Percentiles rank a stretch among this genome's conserved stretches.
These are phyloP conservation scores for Batkoa obscura DNA, from an alignment of 371 early-diverging fungal genomes.

Conservation along the genomic window DNA sequence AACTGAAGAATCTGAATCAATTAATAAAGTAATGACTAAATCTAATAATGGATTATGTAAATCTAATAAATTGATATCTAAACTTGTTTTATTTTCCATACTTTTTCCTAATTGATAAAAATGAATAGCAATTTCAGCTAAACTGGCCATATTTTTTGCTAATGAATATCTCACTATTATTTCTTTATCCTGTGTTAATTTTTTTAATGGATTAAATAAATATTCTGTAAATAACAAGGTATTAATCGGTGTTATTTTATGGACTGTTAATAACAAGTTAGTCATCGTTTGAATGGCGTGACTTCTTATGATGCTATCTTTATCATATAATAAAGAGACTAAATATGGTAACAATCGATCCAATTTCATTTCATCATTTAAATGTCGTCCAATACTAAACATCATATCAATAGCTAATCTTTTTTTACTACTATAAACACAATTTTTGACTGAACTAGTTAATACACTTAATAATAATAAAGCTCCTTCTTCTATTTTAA, in stretches of 20 bases:
- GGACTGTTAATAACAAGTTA: slow-evolving; percentile 43
- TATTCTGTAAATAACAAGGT: slow-evolving; percentile 77
- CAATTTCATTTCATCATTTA: slow-evolving; percentile 51
- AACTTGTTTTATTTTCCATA: too few relatives aligned
- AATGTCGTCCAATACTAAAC: slow-evolving; percentile 36
- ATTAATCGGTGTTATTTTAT: slow-evolving; percentile 59
- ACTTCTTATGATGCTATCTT: slow-evolving; percentile 16
- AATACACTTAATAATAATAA: slow-evolving; percentile 38
- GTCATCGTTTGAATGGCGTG: neutral
- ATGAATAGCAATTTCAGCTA: slow-evolving; percentile 55
- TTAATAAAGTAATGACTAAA: slow-evolving; percentile 38
- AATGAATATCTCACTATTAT: slow-evolving; percentile 61
- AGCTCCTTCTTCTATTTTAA: slow-evolving; percentile 28
- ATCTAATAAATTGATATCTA: slow-evolving; percentile 13
- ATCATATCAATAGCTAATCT: slow-evolving; percentile 58
- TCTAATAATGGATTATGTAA: slow-evolving; percentile 56
- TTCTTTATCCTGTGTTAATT: slow-evolving; percentile 46
- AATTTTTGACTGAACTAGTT: slow-evolving; percentile 48
- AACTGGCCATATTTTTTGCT: slow-evolving; percentile 56
- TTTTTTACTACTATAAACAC: slow-evolving; percentile 46
- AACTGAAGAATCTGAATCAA: slow-evolving; percentile 46
- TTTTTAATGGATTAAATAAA: slow-evolving; percentile 51
- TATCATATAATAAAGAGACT: slow-evolving; percentile 45
- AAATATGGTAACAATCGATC: slow-evolving; percentile 74
- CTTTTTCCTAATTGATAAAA: slow-evolving; percentile 44